phyloP scores from a whole-genome alignment of 2,329 filamentous ascomycete genomes.

The Cylindrodendrum hubeiense region DNA sequence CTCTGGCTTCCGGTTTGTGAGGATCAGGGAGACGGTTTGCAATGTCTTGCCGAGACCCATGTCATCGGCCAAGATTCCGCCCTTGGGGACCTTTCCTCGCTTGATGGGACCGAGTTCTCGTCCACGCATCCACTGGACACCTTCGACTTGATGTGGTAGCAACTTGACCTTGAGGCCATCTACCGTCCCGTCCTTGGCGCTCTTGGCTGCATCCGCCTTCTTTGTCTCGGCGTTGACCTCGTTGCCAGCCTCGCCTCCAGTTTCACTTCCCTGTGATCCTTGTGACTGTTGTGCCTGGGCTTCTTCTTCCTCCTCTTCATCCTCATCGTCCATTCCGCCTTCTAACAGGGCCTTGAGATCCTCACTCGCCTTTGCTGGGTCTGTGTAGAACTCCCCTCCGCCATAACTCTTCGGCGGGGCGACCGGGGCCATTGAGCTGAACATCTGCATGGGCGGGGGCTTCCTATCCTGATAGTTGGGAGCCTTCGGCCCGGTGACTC shows the following conservation, averaged over 20 bases:
- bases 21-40: slow-evolving; percentile 89
- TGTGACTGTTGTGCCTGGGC: slow-evolving; percentile 13
- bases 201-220: slow-evolving; percentile 42
- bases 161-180: slow-evolving; percentile 89
- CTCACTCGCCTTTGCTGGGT: slow-evolving; percentile 77
- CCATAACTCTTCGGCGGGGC: slow-evolving; percentile 39
- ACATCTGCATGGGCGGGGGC: slow-evolving; percentile 60
- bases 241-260: slow-evolving; percentile 30
- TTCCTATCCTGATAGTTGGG: slow-evolving; percentile 62
- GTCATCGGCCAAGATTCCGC: slow-evolving; percentile 95
- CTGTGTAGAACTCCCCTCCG: slow-evolving; percentile 73
- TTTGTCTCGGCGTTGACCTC: slow-evolving; percentile 21
- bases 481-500: slow-evolving; percentile 60
- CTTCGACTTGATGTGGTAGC: slow-evolving; percentile 93
- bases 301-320: slow-evolving; percentile 57
- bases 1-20: slow-evolving; percentile 80
- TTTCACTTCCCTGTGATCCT: slow-evolving; percentile 33
- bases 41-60: slow-evolving; percentile 98
- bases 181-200: slow-evolving; percentile 65
- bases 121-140: slow-evolving; percentile 94
- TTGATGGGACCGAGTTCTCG: slow-evolving; percentile 90
- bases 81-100: slow-evolving; percentile 85
- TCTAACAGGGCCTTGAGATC: slow-evolving; percentile 87
- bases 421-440: slow-evolving; percentile 54
- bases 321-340: slow-evolving; percentile 82